A percentile compares a stretch with the other conserved stretches of the same genome.
Evolutionary conservation across 2,329 filamentous ascomycete species (phyloP).

Genomic region (Cercospora canescens): DNA sequence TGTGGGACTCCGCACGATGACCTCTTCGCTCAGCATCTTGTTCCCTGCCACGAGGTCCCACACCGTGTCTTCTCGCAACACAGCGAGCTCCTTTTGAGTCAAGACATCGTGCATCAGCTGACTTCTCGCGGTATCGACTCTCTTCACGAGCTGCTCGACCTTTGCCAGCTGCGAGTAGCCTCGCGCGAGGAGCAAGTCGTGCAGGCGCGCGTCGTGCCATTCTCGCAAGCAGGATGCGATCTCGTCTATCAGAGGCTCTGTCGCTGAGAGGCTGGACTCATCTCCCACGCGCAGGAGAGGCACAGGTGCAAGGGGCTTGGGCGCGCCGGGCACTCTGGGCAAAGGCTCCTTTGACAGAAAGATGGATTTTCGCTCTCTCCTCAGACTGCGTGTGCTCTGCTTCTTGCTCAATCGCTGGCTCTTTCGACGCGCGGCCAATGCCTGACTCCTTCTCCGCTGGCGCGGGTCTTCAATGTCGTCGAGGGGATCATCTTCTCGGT

Average conservation of each 20-base stretch:
- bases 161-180: conserved; percentile 80
- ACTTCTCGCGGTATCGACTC: conserved; percentile 80
- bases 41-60: conserved; percentile 95
- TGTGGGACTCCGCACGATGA: conserved; percentile 88
- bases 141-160: conserved; percentile 75
- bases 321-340: conserved; percentile 61
- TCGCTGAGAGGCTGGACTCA: conserved; percentile 84
- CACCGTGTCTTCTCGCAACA: conserved; percentile 81
- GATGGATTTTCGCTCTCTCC: conserved; percentile 25
- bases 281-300: conserved; percentile 98
- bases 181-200: conserved; percentile 81
- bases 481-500: conserved; percentile 32
- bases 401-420: conserved; percentile 34
- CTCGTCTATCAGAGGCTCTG: conserved; percentile 93
- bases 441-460: conserved; percentile 33
- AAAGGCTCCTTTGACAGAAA: conserved; percentile 27
- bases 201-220: conserved; percentile 97
- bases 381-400: conserved; percentile 26
- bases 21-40: conserved; percentile 88
- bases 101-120: conserved; percentile 94
- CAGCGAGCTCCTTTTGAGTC: conserved; percentile 79
- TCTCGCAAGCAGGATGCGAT: conserved; percentile 95
- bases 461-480: conserved; percentile 20
- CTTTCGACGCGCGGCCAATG: conserved; percentile 27
- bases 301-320: conserved; percentile 85